Percentiles rank a stretch among this genome's conserved stretches.
phyloP scores from a whole-genome alignment of 768 basidiomycete genomes.

The Leucosporidium yakuticum region DNA sequence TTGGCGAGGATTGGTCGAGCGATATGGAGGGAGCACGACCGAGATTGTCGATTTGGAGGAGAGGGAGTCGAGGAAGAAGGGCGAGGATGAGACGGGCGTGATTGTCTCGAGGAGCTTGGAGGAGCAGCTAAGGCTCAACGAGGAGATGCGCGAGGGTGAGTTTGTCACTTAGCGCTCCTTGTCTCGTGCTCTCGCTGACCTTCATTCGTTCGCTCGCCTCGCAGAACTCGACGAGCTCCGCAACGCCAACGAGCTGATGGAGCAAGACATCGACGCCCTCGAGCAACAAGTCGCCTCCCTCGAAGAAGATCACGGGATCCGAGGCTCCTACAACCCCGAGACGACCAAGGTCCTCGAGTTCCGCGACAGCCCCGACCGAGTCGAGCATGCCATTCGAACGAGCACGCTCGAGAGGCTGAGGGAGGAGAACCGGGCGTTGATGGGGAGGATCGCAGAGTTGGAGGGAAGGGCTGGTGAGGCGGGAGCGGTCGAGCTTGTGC shows the following conservation, averaged over 20 bases:
- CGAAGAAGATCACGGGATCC: constrained; percentile 33
- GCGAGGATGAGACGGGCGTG: not conserved
- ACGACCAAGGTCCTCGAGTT: constrained; percentile 37
- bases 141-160: constrained; percentile 24
- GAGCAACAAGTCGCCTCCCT: constrained; percentile 34
- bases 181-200: not conserved
- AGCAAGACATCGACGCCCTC: constrained; percentile 32
- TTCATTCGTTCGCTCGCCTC: too few species aligned
- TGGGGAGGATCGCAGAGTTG: constrained; percentile 52
- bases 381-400: constrained; percentile 70
- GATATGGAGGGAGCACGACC: constrained; percentile 33
- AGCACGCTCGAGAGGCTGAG: constrained; percentile 68
- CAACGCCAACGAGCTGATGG: constrained; percentile 25
- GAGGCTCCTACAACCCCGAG: constrained; percentile 34
- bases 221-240: constrained; percentile 31
- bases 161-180: not conserved
- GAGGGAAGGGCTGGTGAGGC: constrained; percentile 24
- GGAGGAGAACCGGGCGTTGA: constrained; percentile 74
- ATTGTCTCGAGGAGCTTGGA: constrained; percentile 11
- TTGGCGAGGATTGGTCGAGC: constrained; percentile 29
- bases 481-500: constrained; percentile 24
- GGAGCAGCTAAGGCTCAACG: constrained; percentile 27
- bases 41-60: constrained; percentile 28
- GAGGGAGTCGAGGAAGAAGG: constrained; percentile 3
- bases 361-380: constrained; percentile 69